A percentile compares a stretch with the other conserved stretches of the same genome.
Conservation (phyloP, 129 eudicot species). For the Sambucus nigra region DNA sequence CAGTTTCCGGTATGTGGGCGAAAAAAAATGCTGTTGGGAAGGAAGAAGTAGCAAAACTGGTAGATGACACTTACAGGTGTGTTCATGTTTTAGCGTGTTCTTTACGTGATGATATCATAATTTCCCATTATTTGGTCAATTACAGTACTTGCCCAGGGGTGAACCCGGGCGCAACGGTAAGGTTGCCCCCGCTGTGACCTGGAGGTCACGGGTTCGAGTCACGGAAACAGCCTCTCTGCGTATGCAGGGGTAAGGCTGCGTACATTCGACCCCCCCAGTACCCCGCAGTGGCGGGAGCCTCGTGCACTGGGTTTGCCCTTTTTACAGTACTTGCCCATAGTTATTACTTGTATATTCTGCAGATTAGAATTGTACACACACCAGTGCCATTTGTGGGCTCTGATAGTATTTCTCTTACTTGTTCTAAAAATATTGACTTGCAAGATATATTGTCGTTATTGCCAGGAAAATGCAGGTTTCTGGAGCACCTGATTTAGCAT, state of each 20-base stretch:
- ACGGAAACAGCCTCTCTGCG: too few species aligned
- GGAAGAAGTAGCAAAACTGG: slow-evolving; percentile 84
- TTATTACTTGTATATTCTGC: not conserved
- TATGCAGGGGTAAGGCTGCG: too few species aligned
- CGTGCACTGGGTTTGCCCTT: too few species aligned
- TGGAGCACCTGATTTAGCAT: slow-evolving; percentile 74
- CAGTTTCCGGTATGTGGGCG: slow-evolving; percentile 80
- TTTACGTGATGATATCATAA: not conserved
- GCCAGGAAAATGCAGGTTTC: slow-evolving; percentile 85
- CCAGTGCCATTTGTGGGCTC: not conserved
- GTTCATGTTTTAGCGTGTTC: slow-evolving; percentile 10
- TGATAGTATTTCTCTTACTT: not conserved
- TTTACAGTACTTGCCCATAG: too few species aligned
- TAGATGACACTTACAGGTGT: slow-evolving; percentile 90
- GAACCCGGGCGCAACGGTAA: too few species aligned
- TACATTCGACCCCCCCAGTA: too few species aligned
- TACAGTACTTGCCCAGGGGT: not conserved
- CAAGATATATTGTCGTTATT: not conserved
- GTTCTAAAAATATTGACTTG: not conserved
- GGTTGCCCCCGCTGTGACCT: too few species aligned
- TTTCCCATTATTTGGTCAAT: not conserved
- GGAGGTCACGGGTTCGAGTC: too few species aligned
- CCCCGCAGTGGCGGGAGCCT: too few species aligned
- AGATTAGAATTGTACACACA: not conserved
- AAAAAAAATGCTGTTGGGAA: slow-evolving; percentile 58